phyloP scores from a whole-genome alignment of 441 rosid species.

The Kokia cookei region DNA sequence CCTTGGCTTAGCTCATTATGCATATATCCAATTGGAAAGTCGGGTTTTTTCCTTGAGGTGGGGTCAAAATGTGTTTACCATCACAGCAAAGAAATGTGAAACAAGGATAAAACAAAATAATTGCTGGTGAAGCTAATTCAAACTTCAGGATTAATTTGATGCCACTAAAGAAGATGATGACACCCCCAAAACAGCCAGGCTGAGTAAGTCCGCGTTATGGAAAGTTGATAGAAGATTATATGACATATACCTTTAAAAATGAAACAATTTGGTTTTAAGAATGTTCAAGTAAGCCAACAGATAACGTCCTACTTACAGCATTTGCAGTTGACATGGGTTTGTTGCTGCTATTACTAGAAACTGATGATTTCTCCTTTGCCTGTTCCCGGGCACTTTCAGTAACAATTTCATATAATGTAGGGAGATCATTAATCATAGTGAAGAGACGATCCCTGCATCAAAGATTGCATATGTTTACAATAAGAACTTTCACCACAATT shows the following conservation, averaged over 20 bases:
- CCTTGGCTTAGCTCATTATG: background rate
- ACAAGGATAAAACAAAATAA: too few species aligned
- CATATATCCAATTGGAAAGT: background rate
- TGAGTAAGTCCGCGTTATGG: too few species aligned
- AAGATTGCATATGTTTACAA: background rate
- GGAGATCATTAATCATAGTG: slow-evolving; percentile 54
- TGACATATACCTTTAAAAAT: too few species aligned
- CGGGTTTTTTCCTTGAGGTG: too few species aligned
- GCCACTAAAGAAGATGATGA: background rate
- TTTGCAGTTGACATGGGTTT: slow-evolving; percentile 45
- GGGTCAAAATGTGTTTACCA: too few species aligned
- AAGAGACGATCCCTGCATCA: slow-evolving; percentile 49
- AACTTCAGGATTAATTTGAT: too few species aligned
- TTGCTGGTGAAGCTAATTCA: too few species aligned
- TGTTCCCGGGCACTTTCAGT: slow-evolving; percentile 41
- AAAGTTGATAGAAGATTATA: too few species aligned
- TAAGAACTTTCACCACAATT: too few species aligned
- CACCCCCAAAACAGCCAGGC: too few species aligned
- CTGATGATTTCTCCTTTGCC: slow-evolving; percentile 37
- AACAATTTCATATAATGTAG: slow-evolving; percentile 26
- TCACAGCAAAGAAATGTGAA: too few species aligned
- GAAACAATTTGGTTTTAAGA: too few species aligned
- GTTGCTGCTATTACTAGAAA: slow-evolving; percentile 48
- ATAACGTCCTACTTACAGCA: slow-evolving; percentile 5
- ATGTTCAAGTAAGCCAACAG: background rate